Percentiles rank a stretch among this genome's conserved stretches.
phyloP scores from a whole-genome alignment of 108 stramenopile genomes.

The Seminavis robusta region DNA sequence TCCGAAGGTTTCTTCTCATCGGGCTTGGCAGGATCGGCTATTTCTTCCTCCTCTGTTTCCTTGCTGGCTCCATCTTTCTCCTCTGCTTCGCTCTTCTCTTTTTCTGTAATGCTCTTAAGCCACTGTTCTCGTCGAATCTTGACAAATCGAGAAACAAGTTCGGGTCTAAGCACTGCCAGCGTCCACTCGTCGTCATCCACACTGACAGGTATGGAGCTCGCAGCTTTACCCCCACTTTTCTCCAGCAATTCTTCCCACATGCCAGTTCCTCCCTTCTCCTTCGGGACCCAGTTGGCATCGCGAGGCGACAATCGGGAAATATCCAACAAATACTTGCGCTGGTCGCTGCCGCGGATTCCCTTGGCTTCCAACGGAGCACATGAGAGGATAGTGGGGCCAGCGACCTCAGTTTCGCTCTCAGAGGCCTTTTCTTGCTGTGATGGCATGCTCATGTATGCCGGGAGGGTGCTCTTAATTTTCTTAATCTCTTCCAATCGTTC shows the following conservation, averaged over 20 bases:
- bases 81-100: conserved; percentile 18
- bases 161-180: conserved; percentile 75
- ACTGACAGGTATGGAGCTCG: conserved; percentile 19
- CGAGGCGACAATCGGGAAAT: conserved; percentile 88
- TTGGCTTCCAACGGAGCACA: conserved; percentile 90
- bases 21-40: conserved; percentile 6
- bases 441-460: conserved; percentile 2
- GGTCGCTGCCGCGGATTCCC: conserved; percentile 89
- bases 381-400: conserved; percentile 41
- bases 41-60: conserved; percentile 17
- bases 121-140: conserved; percentile 54
- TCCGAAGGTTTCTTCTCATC: conserved; percentile 6
- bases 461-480: conserved; percentile 22
- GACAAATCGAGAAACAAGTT: conserved; percentile 71
- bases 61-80: conserved; percentile 14
- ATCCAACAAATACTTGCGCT: conserved; percentile 90
- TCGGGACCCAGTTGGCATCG: conserved; percentile 92
- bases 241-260: conserved; percentile 44
- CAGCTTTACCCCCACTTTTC: background rate
- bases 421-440: conserved; percentile 6
- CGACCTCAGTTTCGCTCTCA: conserved; percentile 18
- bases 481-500: conserved; percentile 58
- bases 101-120: conserved; percentile 27
- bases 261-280: conserved; percentile 71
- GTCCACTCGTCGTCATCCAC: conserved; percentile 79